phyloP scores from a whole-genome alignment of 2,329 filamentous ascomycete genomes.

The Fusarium ambrosium region DNA sequence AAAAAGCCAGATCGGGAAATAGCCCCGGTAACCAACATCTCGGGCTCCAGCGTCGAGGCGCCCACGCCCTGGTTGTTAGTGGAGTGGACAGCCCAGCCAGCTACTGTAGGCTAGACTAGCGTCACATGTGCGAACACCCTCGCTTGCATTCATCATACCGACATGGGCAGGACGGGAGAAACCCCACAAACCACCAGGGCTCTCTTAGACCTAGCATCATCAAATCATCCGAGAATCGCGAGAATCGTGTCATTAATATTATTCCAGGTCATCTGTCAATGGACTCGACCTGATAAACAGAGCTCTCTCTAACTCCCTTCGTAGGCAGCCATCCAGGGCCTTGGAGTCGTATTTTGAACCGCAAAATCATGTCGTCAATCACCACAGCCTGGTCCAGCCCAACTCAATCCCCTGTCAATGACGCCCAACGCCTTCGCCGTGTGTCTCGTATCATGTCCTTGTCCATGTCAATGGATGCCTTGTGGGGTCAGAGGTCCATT shows the following conservation, averaged over 20 bases:
- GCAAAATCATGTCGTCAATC: conserved; percentile 27
- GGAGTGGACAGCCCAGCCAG: background rate
- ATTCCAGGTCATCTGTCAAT: conserved; percentile 17
- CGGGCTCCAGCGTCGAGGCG: conserved; percentile 16
- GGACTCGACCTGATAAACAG: background rate
- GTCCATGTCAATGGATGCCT: conserved; percentile 26
- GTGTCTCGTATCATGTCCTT: conserved; percentile 28
- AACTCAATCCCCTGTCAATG: conserved; percentile 33
- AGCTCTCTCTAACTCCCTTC: conserved; percentile 15
- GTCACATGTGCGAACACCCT: conserved; percentile 40
- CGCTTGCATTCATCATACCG: conserved; percentile 28
- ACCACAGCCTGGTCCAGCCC: conserved; percentile 25
- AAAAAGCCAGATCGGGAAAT: conserved; percentile 46
- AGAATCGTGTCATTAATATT: conserved; percentile 32
- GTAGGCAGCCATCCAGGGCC: background rate
- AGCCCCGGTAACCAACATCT: conserved; percentile 31
- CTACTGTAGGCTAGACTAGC: conserved; percentile 18
- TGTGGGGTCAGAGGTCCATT: conserved; percentile 21
- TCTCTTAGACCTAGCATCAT: background rate
- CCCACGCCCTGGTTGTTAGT: conserved; percentile 4
- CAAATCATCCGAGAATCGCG: background rate
- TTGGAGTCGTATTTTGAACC: conserved; percentile 13
- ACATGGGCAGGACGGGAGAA: conserved; percentile 20
- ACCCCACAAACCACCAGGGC: conserved; percentile 7
- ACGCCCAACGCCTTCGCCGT: conserved; percentile 44